Conservation (phyloP, 208 protist species). For the Trypanosomatidae sp. region DNA sequence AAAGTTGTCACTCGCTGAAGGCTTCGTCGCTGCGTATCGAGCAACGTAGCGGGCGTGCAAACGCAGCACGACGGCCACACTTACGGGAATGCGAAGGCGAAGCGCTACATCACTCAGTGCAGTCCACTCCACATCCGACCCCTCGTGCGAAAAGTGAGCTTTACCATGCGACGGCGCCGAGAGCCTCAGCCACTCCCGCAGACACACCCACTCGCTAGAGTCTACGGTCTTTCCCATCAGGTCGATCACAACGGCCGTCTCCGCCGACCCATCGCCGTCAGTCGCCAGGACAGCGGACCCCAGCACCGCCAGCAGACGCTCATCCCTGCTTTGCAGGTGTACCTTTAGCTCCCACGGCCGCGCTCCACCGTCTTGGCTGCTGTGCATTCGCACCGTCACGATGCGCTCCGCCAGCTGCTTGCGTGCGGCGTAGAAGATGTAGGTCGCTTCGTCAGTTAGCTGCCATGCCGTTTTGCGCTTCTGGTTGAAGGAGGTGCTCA, state of each 20-base stretch:
- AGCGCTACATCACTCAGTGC: not conserved
- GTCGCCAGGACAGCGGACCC: not conserved
- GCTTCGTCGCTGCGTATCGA: not conserved
- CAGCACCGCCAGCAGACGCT: not conserved
- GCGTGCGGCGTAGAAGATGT: conserved; percentile 21
- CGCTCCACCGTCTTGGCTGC: not conserved
- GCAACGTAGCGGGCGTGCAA: conserved; percentile 10
- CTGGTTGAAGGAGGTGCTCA: conserved; percentile 24
- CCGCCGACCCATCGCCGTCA: not conserved
- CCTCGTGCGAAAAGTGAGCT: not conserved
- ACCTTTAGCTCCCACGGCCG: conserved; percentile 5
- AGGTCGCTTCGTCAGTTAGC: conserved; percentile 26
- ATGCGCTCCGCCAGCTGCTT: conserved; percentile 21
- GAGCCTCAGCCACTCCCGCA: conserved; percentile 12
- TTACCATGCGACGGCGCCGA: not conserved
- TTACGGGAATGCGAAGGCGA: conserved; percentile 12
- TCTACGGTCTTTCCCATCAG: not conserved
- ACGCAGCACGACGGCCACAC: conserved; percentile 1
- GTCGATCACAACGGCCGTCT: conserved; percentile 17
- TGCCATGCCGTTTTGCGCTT: conserved; percentile 27
- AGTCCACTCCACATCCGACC: not conserved
- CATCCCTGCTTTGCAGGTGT: conserved; percentile 6
- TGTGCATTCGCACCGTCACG: not conserved
- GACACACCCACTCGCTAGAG: not conserved
- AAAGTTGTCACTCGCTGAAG: conserved; percentile 6